Conservation (phyloP, 1,284 basidiomycete species). For the Singerocomus rubriflavus region DNA sequence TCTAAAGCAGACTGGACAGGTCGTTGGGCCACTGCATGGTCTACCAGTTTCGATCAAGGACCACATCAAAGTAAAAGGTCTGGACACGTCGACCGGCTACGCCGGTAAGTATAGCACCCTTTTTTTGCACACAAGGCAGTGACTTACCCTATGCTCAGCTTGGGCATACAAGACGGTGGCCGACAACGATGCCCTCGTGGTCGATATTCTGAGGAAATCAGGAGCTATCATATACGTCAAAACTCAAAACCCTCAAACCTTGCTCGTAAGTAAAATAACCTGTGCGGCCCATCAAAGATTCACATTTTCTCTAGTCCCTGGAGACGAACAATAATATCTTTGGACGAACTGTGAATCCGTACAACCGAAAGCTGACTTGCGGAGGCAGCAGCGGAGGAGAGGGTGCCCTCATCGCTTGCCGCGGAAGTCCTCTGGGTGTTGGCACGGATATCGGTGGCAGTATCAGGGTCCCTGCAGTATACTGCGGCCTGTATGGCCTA, state of each 20-base stretch:
- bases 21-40: slow-evolving; percentile 61
- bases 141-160: slow-evolving; percentile 16
- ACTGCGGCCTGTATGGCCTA: slow-evolving; percentile 55
- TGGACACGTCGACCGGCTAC: slow-evolving; percentile 50
- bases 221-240: slow-evolving; percentile 59
- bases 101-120: slow-evolving; percentile 26
- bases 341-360: slow-evolving; percentile 52
- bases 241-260: slow-evolving; percentile 55
- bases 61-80: slow-evolving; percentile 47
- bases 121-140: not conserved
- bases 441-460: slow-evolving; percentile 59
- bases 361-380: slow-evolving; percentile 49
- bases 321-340: slow-evolving; percentile 53
- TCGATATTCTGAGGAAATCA: slow-evolving; percentile 45
- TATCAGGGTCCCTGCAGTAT: slow-evolving; percentile 35
- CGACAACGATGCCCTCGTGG: slow-evolving; percentile 43
- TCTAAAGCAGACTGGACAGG: slow-evolving; percentile 42
- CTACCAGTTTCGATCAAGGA: slow-evolving; percentile 56
- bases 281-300: slow-evolving; percentile 7
- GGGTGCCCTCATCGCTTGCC: slow-evolving; percentile 55
- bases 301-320: slow-evolving; percentile 36
- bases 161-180: slow-evolving; percentile 47
- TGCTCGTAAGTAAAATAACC: slow-evolving; percentile 35
- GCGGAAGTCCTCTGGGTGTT: slow-evolving; percentile 56
- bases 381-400: slow-evolving; percentile 67